Evolutionary conservation across 176 grass and related monocot species (phyloP).

Genomic region (Tillandsia fasciculata): DNA sequence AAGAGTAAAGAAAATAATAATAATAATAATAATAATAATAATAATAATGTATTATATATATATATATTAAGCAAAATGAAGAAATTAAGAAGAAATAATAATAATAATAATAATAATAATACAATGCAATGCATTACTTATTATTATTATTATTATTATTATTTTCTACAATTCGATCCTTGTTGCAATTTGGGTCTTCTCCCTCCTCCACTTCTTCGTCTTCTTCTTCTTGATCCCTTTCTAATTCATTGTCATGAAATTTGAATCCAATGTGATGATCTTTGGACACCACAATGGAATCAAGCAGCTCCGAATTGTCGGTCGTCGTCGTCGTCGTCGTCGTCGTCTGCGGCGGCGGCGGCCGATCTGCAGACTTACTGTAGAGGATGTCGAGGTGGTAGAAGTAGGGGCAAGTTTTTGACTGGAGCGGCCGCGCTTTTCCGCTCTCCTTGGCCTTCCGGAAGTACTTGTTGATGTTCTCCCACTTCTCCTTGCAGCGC

Average conservation of each 20-base stretch:
- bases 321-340: neutral
- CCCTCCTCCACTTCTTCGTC: neutral
- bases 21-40: too few relatives aligned
- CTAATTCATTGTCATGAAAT: neutral
- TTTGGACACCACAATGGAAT: neutral
- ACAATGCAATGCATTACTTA: too few relatives aligned
- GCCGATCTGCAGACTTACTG: neutral
- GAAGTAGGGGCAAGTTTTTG: constrained; percentile 7
- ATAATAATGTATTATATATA: too few relatives aligned
- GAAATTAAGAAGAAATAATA: too few relatives aligned
- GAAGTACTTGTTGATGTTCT: constrained; percentile 14
- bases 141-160: too few relatives aligned
- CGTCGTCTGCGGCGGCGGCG: neutral
- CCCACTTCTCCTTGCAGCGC: constrained; percentile 13
- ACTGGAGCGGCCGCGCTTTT: neutral
- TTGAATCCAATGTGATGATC: neutral
- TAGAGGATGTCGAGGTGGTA: constrained; percentile 6
- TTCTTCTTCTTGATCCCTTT: neutral
- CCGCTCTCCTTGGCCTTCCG: constrained; percentile 1
- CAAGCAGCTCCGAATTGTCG: neutral
- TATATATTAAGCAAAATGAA: too few relatives aligned
- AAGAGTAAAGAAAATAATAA: too few relatives aligned
- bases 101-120: too few relatives aligned
- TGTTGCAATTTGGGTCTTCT: too few relatives aligned
- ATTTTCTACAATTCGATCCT: too few relatives aligned